phyloP scores from a whole-genome alignment of 1,139 yeast genomes.

The Lodderomyces orthopsilosis region DNA sequence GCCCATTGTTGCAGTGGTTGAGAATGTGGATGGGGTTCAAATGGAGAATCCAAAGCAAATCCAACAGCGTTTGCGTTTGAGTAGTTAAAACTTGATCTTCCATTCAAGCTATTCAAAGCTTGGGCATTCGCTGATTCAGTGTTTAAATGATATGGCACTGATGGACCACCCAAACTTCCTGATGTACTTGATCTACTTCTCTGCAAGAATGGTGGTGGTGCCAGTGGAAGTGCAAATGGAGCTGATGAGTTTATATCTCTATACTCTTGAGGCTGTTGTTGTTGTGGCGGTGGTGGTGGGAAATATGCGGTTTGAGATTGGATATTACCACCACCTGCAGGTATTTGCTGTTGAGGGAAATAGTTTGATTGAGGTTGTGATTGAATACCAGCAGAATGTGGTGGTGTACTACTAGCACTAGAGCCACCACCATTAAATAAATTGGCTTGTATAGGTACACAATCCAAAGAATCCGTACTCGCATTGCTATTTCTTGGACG shows the following conservation, averaged over 20 bases:
- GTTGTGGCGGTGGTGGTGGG: slow-evolving; percentile 11
- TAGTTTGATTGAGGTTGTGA: not conserved
- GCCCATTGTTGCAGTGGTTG: slow-evolving; percentile 4
- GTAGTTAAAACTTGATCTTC: slow-evolving; percentile 11
- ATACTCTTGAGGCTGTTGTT: not conserved
- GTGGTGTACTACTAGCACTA: not conserved
- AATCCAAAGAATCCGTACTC: slow-evolving; percentile 46
- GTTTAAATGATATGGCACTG: slow-evolving; percentile 40
- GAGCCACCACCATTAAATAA: slow-evolving; percentile 29
- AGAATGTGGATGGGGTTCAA: slow-evolving; percentile 28
- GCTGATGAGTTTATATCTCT: slow-evolving; percentile 1
- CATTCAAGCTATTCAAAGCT: slow-evolving; percentile 28
- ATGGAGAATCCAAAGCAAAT: slow-evolving; percentile 42
- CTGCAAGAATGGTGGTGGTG: slow-evolving; percentile 9
- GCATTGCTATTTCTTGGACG: slow-evolving; percentile 25
- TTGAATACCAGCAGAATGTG: slow-evolving; percentile 1
- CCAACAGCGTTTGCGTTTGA: slow-evolving; percentile 11
- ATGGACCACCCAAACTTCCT: slow-evolving; percentile 28
- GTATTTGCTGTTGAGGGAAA: not conserved
- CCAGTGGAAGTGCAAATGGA: not conserved
- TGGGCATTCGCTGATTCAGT: slow-evolving; percentile 36
- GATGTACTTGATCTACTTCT: slow-evolving; percentile 19
- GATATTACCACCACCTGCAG: not conserved
- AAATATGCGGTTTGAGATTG: slow-evolving; percentile 8
- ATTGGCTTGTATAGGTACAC: slow-evolving; percentile 29